A percentile compares a stretch with the other conserved stretches of the same genome.
Conservation (phyloP, 2,329 filamentous ascomycete species). For the Diaporthe ampelina region DNA sequence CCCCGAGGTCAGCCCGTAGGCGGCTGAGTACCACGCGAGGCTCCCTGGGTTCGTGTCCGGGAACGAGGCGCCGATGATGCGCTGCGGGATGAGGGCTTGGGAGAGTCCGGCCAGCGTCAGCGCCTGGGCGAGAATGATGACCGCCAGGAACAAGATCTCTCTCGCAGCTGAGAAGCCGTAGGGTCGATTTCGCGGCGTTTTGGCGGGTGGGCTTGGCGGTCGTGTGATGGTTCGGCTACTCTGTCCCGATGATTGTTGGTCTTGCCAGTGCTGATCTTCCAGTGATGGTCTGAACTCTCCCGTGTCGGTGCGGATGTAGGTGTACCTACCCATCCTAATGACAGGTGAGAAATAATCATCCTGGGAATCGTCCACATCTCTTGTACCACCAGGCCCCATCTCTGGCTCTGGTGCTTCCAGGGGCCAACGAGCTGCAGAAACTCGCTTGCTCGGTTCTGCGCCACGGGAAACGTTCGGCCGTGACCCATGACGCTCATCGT, state of each 20-base stretch:
- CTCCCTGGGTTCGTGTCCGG: constrained; percentile 56
- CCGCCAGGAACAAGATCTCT: constrained; percentile 55
- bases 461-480: background rate
- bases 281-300: background rate
- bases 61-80: constrained; percentile 63
- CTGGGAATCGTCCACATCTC: background rate
- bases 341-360: background rate
- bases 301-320: constrained; percentile 21
- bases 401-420: background rate
- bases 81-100: constrained; percentile 62
- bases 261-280: background rate
- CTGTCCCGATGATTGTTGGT: background rate
- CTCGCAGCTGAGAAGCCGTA: constrained; percentile 45
- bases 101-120: constrained; percentile 64
- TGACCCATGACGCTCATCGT: background rate
- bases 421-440: background rate
- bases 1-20: constrained; percentile 40
- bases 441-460: background rate
- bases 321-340: constrained; percentile 24
- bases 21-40: constrained; percentile 48
- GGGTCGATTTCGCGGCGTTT: constrained; percentile 31
- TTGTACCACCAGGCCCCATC: background rate
- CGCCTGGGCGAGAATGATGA: constrained; percentile 58
- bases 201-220: background rate
- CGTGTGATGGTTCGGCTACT: background rate